phyloP scores from a whole-genome alignment of 2,329 filamentous ascomycete species.

The Pestalotiopsis sp. region DNA sequence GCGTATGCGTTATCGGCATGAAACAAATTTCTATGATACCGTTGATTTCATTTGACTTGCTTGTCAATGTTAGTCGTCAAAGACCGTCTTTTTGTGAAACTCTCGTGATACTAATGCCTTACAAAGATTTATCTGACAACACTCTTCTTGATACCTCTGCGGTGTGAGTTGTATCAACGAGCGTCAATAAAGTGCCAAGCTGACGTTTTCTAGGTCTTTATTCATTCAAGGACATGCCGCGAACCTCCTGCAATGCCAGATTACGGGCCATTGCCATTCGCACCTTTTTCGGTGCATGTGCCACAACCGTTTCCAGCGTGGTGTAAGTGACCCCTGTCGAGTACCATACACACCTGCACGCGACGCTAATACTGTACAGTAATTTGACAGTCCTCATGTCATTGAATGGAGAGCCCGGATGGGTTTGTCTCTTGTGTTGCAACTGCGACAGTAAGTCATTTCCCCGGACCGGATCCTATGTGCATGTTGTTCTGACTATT shows the following conservation, averaged over 20 bases:
- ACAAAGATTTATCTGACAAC: conserved; percentile 59
- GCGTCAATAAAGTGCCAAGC: background rate
- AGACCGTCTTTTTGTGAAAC: background rate
- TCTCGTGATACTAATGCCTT: background rate
- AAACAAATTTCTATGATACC: conserved; percentile 29
- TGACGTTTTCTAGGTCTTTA: conserved; percentile 47
- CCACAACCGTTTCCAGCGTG: conserved; percentile 60
- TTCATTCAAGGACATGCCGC: conserved; percentile 51
- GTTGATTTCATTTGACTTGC: no score
- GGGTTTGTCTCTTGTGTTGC: conserved; percentile 68
- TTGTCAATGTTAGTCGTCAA: conserved; percentile 49
- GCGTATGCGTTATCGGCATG: conserved; percentile 65
- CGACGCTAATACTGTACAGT: conserved; percentile 30
- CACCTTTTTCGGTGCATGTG: conserved; percentile 61
- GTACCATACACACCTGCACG: no score
- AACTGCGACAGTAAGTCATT: conserved; percentile 61
- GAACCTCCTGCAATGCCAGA: conserved; percentile 40
- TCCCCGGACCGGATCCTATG: background rate
- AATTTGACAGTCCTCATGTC: conserved; percentile 62
- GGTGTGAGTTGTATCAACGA: conserved; percentile 41
- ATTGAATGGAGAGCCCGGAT: conserved; percentile 63
- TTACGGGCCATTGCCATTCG: conserved; percentile 57
- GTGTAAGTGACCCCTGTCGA: conserved; percentile 41
- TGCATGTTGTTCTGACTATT: background rate
- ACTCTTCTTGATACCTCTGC: conserved; percentile 63